A percentile compares a stretch with the other conserved stretches of the same genome.
Conservation (phyloP, 768 basidiomycete species). For the Xerocomellus intermedius region DNA sequence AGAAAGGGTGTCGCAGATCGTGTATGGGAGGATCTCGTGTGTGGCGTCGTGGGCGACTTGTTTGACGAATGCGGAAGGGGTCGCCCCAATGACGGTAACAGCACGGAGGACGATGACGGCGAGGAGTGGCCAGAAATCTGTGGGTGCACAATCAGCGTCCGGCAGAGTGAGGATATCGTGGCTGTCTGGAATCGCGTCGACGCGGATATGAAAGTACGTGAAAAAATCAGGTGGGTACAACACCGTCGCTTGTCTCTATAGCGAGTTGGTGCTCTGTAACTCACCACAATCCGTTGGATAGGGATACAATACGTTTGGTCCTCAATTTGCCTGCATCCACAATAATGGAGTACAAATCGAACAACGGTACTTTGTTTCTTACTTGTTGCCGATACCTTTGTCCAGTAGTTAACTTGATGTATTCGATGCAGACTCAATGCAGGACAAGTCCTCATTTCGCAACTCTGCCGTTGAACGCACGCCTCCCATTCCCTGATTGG, state of each 20-base stretch:
- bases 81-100: constrained; percentile 36
- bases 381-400: background rate
- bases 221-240: constrained; percentile 71
- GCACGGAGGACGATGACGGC: constrained; percentile 35
- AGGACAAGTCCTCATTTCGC: constrained; percentile 84
- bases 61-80: constrained; percentile 63
- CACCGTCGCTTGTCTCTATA: constrained; percentile 28
- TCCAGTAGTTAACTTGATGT: background rate
- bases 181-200: constrained; percentile 90
- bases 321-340: constrained; percentile 75
- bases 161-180: constrained; percentile 92
- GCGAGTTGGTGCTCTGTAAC: background rate
- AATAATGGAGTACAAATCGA: constrained; percentile 93
- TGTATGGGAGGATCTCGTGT: constrained; percentile 86
- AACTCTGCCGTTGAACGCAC: constrained; percentile 56
- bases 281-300: constrained; percentile 29
- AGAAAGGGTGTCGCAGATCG: constrained; percentile 89
- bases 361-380: constrained; percentile 56
- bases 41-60: constrained; percentile 87
- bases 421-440: constrained; percentile 68
- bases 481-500: constrained; percentile 21
- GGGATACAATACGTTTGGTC: constrained; percentile 76
- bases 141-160: constrained; percentile 91
- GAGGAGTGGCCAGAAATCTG: constrained; percentile 80
- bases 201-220: constrained; percentile 69